phyloP scores from a whole-genome alignment of 768 basidiomycete genomes.

The Podaxis sp. region DNA sequence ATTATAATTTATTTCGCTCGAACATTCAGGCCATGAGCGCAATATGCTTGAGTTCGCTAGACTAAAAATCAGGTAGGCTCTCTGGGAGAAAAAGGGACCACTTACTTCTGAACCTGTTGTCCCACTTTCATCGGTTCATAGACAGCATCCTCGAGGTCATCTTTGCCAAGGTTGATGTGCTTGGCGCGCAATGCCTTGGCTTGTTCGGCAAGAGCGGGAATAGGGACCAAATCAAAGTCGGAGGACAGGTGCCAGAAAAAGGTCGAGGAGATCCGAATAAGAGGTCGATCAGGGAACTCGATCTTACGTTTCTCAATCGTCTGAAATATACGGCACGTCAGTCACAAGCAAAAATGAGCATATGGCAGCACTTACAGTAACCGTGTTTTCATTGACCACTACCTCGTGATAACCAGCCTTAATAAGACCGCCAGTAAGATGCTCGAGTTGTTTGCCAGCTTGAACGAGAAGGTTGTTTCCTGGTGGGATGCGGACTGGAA shows the following conservation, averaged over 20 bases:
- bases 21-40: constrained; percentile 66
- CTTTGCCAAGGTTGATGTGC: constrained; percentile 35
- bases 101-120: constrained; percentile 82
- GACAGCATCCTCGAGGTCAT: constrained; percentile 39
- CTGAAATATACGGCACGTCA: constrained; percentile 32
- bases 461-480: constrained; percentile 87
- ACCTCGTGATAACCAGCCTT: constrained; percentile 96
- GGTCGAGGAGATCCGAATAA: constrained; percentile 94
- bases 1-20: constrained; percentile 8
- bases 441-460: constrained; percentile 94
- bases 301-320: constrained; percentile 60
- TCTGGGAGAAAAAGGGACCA: constrained; percentile 2
- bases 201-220: constrained; percentile 51
- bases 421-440: constrained; percentile 79
- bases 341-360: neutral
- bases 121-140: constrained; percentile 87
- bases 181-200: constrained; percentile 45
- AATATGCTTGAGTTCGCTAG: constrained; percentile 79
- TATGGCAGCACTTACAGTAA: constrained; percentile 50
- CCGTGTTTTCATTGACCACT: constrained; percentile 79
- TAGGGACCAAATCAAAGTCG: constrained; percentile 72
- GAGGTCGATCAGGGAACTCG: constrained; percentile 71
- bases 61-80: constrained; percentile 6
- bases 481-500: constrained; percentile 82
- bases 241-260: constrained; percentile 96